phyloP scores from a whole-genome alignment of 148 eudicot species.

The Fagopyrum esculentum region DNA sequence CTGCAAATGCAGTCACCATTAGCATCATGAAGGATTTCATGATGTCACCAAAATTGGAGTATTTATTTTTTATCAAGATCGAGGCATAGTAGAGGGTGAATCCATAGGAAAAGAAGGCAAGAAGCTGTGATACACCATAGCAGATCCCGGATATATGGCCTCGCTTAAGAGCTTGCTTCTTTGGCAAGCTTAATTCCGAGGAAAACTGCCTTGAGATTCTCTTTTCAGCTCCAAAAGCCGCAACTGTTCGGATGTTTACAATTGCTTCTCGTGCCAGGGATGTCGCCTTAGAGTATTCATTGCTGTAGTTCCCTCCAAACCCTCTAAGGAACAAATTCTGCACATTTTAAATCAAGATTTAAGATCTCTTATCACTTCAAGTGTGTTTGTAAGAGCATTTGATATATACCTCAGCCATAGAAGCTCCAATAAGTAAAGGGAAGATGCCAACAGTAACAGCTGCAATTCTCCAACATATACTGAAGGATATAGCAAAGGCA shows the following conservation, averaged over 20 bases:
- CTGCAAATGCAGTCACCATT: constrained; percentile 47
- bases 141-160: constrained; percentile 66
- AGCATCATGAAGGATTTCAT: constrained; percentile 73
- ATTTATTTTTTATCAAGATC: constrained; percentile 21
- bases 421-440: constrained; percentile 56
- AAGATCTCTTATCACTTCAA: background rate
- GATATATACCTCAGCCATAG: constrained; percentile 46
- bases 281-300: constrained; percentile 42
- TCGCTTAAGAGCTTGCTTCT: constrained; percentile 42
- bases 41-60: constrained; percentile 11
- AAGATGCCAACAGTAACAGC: constrained; percentile 41
- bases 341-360: constrained; percentile 5
- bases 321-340: constrained; percentile 67
- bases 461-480: constrained; percentile 60
- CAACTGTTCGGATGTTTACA: constrained; percentile 56
- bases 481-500: constrained; percentile 53
- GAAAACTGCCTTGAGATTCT: constrained; percentile 33
- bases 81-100: constrained; percentile 70
- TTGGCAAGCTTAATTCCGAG: constrained; percentile 34
- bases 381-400: background rate
- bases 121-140: constrained; percentile 48
- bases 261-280: constrained; percentile 64
- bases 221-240: constrained; percentile 70
- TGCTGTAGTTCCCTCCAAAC: constrained; percentile 55
- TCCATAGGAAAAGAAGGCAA: constrained; percentile 54